Evolutionary conservation across 306 rosid genomes (phyloP).

Genomic region (Mimosa pudica): DNA sequence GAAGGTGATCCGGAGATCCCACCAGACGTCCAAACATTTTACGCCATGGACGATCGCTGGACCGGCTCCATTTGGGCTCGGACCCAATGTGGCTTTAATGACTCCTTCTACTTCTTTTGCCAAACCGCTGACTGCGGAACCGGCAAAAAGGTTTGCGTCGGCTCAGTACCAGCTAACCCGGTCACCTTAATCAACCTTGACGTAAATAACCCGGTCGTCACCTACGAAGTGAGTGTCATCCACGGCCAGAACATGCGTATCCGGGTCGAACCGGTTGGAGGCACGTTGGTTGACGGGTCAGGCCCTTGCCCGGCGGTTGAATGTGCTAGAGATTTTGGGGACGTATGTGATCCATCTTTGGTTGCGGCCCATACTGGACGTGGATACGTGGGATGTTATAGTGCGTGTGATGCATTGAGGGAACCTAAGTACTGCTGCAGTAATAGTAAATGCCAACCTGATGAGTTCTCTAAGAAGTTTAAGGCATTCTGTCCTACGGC

Average conservation of each 20-base stretch:
- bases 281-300: slow-evolving; percentile 32
- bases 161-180: slow-evolving; percentile 33
- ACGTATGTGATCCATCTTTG: slow-evolving; percentile 32
- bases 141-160: slow-evolving; percentile 16
- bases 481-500: slow-evolving; percentile 35
- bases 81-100: slow-evolving; percentile 44
- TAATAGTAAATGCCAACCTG: slow-evolving; percentile 27
- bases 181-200: slow-evolving; percentile 31
- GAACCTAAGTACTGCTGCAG: slow-evolving; percentile 43
- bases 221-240: slow-evolving; percentile 42
- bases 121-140: slow-evolving; percentile 50
- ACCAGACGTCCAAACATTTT: not conserved
- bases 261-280: slow-evolving; percentile 37
- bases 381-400: slow-evolving; percentile 36
- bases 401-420: slow-evolving; percentile 41
- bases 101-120: slow-evolving; percentile 41
- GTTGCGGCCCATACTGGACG: slow-evolving; percentile 10
- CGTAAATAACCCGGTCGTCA: slow-evolving; percentile 32
- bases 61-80: slow-evolving; percentile 64
- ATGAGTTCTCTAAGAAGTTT: slow-evolving; percentile 21
- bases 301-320: slow-evolving; percentile 42
- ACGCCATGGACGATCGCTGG: slow-evolving; percentile 46
- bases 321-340: slow-evolving; percentile 10
- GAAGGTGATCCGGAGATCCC: slow-evolving; percentile 7
- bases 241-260: slow-evolving; percentile 43